Conservation (phyloP, 352 stramenopile genomes). For the Phytophthora aleatoria region DNA sequence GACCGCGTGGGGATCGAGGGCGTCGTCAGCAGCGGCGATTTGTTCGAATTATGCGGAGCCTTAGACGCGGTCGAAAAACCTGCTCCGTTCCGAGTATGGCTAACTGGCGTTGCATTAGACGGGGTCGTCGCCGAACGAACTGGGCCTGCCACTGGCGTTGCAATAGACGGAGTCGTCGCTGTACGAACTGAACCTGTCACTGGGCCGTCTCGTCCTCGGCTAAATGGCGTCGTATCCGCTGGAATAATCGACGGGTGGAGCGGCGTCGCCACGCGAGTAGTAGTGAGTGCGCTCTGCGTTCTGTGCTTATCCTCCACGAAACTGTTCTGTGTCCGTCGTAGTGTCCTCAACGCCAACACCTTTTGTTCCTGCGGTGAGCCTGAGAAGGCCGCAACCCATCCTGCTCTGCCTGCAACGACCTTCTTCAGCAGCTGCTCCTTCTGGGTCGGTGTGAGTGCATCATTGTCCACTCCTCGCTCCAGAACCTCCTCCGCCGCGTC, state of each 20-base stretch:
- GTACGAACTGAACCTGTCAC: constrained; percentile 1
- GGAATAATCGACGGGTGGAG: constrained; percentile 3
- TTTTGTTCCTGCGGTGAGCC: constrained; percentile 39
- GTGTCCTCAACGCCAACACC: constrained; percentile 14
- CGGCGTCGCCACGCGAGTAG: constrained; percentile 26
- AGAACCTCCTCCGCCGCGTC: constrained; percentile 60
- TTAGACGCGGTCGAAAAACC: constrained; percentile 57
- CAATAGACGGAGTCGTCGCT: constrained; percentile 5
- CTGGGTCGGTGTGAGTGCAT: constrained; percentile 38
- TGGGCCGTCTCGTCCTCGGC: background rate
- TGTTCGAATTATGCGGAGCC: constrained; percentile 28
- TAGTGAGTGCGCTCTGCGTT: constrained; percentile 21
- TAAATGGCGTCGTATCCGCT: constrained; percentile 24
- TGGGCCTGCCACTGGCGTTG: constrained; percentile 6
- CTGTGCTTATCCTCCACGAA: constrained; percentile 3
- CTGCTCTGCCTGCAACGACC: constrained; percentile 36
- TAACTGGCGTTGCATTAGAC: constrained; percentile 8
- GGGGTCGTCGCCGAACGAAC: constrained; percentile 1
- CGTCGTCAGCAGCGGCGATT: constrained; percentile 47
- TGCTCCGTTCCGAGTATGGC: constrained; percentile 9
- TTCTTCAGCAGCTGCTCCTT: constrained; percentile 49
- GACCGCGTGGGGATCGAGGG: constrained; percentile 47
- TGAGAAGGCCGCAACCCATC: constrained; percentile 34
- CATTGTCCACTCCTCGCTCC: constrained; percentile 51
- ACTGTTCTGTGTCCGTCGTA: constrained; percentile 11